Percentiles rank a stretch among this genome's conserved stretches.
phyloP scores from a whole-genome alignment of 139 green algal species.

The Tetradesmus obliquus region DNA sequence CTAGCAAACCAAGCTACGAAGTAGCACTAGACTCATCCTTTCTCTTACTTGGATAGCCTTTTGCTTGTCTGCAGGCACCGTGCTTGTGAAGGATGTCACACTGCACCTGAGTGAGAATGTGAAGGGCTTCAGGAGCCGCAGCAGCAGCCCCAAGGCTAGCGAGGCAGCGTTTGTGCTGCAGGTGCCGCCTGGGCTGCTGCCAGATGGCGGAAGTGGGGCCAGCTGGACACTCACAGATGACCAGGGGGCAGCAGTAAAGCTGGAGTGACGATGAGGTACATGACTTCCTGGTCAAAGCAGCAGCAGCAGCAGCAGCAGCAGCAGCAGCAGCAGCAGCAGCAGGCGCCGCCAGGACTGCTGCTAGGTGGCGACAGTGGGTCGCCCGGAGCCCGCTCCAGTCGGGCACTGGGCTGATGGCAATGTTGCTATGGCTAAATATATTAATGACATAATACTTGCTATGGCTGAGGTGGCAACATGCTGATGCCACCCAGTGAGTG shows the following conservation, averaged over 20 bases:
- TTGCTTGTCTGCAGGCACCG: background rate
- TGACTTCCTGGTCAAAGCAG: background rate
- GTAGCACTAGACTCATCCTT: too few relatives aligned
- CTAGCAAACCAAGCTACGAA: too few relatives aligned
- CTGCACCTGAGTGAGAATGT: constrained; percentile 51
- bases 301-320: background rate
- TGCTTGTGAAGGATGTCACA: constrained; percentile 49
- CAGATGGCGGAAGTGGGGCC: background rate
- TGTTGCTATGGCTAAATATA: too few relatives aligned
- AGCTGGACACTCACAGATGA: background rate
- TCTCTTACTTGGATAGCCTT: too few relatives aligned
- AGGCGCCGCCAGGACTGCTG: too few relatives aligned
- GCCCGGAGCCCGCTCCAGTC: too few relatives aligned
- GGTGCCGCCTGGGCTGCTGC: constrained; percentile 12
- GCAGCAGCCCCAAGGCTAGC: constrained; percentile 45
- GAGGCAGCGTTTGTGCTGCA: constrained; percentile 64
- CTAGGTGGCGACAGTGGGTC: too few relatives aligned
- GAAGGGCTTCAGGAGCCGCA: constrained; percentile 51
- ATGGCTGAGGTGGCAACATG: too few relatives aligned
- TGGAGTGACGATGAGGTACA: background rate
- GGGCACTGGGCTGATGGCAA: too few relatives aligned
- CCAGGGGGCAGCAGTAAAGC: background rate
- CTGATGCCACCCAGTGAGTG: too few relatives aligned
- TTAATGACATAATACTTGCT: too few relatives aligned
- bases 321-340: too few relatives aligned